phyloP scores from a whole-genome alignment of 495 filamentous ascomycete species.

The Tuber borchii region DNA sequence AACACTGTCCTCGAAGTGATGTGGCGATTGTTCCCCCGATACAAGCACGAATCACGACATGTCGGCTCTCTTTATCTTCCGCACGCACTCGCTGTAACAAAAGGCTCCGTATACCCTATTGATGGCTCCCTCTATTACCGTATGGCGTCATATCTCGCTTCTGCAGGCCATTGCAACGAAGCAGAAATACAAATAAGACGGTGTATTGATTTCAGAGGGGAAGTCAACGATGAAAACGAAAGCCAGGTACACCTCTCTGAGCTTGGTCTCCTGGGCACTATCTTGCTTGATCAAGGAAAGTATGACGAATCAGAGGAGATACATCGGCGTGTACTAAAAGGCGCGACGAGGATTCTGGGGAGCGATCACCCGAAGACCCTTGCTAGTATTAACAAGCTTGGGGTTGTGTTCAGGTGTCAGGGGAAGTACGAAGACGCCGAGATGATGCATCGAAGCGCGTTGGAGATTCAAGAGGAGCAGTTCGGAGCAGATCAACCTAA shows the following conservation, averaged over 20 bases:
- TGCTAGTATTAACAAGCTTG: constrained; percentile 31
- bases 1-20: constrained; percentile 5
- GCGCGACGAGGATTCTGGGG: constrained; percentile 9
- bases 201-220: constrained; percentile 2
- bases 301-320: constrained; percentile 8
- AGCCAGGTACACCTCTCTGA: constrained; percentile 33
- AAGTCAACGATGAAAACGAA: constrained; percentile 25
- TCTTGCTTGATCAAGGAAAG: constrained; percentile 10
- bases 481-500: not conserved
- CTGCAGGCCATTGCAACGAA: not conserved
- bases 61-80: constrained; percentile 9
- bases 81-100: constrained; percentile 13
- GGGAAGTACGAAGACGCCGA: not conserved
- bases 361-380: constrained; percentile 12
- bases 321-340: constrained; percentile 1
- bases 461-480: not conserved
- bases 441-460: not conserved
- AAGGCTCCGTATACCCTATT: not conserved
- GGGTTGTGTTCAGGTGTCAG: constrained; percentile 25
- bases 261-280: constrained; percentile 9
- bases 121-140: constrained; percentile 4
- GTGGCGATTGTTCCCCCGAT: constrained; percentile 8
- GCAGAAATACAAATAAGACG: constrained; percentile 7
- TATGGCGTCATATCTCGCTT: not conserved
- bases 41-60: not conserved